A percentile compares a stretch with the other conserved stretches of the same genome.
Evolutionary conservation across 192 early-diverging fungal genomes (phyloP).

Genomic region (Coemansia sp.): DNA sequence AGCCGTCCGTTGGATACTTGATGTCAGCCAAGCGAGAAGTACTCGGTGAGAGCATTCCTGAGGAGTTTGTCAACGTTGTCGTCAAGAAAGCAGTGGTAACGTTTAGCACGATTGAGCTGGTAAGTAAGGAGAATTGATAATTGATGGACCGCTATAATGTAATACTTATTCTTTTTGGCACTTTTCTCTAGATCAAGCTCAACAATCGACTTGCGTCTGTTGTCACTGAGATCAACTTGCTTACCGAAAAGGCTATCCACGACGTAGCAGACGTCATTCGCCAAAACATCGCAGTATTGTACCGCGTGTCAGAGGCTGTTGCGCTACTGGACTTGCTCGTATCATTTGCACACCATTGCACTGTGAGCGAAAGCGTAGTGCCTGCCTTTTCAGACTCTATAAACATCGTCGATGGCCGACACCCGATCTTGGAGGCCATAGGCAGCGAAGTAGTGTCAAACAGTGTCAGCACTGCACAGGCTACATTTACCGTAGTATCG

Average conservation of each 20-base stretch:
- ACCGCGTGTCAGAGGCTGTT: slow-evolving; percentile 73
- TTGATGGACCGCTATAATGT: not conserved
- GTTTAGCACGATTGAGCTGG: slow-evolving; percentile 79
- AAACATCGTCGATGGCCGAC: slow-evolving; percentile 71
- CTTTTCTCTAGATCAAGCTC: slow-evolving; percentile 59
- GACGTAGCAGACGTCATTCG: slow-evolving; percentile 54
- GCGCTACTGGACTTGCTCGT: slow-evolving; percentile 76
- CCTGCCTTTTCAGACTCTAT: slow-evolving; percentile 81
- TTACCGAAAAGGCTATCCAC: slow-evolving; percentile 65
- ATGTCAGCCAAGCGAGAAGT: slow-evolving; percentile 53
- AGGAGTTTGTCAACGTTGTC: slow-evolving; percentile 72
- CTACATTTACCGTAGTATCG: slow-evolving; percentile 76
- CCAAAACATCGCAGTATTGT: slow-evolving; percentile 61
- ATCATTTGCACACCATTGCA: slow-evolving; percentile 72
- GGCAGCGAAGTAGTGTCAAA: slow-evolving; percentile 67
- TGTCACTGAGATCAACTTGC: slow-evolving; percentile 77
- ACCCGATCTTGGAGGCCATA: slow-evolving; percentile 70
- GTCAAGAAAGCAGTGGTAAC: slow-evolving; percentile 61
- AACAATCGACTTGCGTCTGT: slow-evolving; percentile 84
- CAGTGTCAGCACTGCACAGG: slow-evolving; percentile 59
- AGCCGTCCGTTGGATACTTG: slow-evolving; percentile 61
- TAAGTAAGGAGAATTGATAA: slow-evolving; percentile 22
- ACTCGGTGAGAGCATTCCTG: slow-evolving; percentile 54
- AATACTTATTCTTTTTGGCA: not conserved
- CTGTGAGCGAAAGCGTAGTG: slow-evolving; percentile 55